Evolutionary conservation across 805 yeast species (phyloP), one percentile per base, ranked within the genome.

Genomic region (Ogataea nonfermentans): DNA sequence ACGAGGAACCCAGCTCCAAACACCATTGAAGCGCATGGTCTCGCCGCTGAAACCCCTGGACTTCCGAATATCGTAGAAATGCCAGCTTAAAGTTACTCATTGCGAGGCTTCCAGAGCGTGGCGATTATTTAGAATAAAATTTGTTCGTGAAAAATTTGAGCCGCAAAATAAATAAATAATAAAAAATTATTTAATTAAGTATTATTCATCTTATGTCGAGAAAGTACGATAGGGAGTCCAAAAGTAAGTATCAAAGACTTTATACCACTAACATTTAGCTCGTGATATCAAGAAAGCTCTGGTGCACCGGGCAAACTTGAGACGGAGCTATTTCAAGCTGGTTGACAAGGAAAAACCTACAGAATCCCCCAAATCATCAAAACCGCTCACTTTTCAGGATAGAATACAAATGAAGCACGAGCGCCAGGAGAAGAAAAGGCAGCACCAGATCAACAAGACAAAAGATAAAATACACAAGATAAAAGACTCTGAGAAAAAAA

Each of bases 311-410:
- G 86, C 96, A 10, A 74, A 93, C 53, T 73, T 90, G 49, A 78
- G 87, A 67, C 85, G 81, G 61, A 79, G 77, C 35, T 90, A 90
- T 56, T 80, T 86, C 68, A 88, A 89, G 59, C 67, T 87, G 38
- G 60, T 88, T 28, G 84, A 85, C 47, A 74, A 77, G 36, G 89
- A 85, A 51, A 19, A 36, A 28, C 11, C 37, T 11, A 23, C 15
- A 31, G 40, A 20, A 32, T 40, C 46, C 57, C 57, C 14, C 9
- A n/a, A 22, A n/a, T n/a, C 49, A 58, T 55, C 53, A 59, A 59
- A 62, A 53, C 60, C 51, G 40, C 46, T 49, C 41, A 58, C 66
- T 6, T 77, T 57, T 54, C 72, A 65, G 46, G 80, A 69, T 52
- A 63, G 69, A 43, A 66, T 68, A 58, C 68, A 59, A 47, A 47